These are phyloP conservation scores for Cadophora malorum DNA, from an alignment of 2,329 filamentous ascomycete genomes.

Conservation along the genomic window DNA sequence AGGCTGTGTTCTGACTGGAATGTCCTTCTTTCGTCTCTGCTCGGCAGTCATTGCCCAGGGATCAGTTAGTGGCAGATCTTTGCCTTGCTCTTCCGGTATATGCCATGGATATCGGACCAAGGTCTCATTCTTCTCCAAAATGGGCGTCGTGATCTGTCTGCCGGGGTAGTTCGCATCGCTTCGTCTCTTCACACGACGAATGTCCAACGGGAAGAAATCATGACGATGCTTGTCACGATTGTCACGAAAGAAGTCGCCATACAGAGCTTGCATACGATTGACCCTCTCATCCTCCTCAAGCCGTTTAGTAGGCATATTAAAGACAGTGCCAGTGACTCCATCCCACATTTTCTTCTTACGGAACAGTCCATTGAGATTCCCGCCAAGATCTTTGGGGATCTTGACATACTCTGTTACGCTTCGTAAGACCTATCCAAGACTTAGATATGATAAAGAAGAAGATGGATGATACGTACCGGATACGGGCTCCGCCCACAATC, in stretches of 20 bases:
- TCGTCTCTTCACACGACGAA: slow-evolving; percentile 34
- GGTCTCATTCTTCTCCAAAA: slow-evolving; percentile 9
- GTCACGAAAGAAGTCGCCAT: slow-evolving; percentile 23
- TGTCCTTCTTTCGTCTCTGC: slow-evolving; percentile 33
- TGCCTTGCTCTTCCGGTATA: slow-evolving; percentile 18
- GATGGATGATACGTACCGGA: slow-evolving; percentile 32
- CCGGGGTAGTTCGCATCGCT: slow-evolving; percentile 7
- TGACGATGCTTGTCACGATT: slow-evolving; percentile 3
- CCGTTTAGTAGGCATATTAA: slow-evolving; percentile 40
- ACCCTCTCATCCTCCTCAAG: slow-evolving; percentile 24
- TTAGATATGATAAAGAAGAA: slow-evolving; percentile 4
- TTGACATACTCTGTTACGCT: slow-evolving; percentile 32
- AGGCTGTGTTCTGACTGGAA: slow-evolving; percentile 36
- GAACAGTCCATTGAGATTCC: not conserved
- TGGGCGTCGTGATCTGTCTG: not conserved
- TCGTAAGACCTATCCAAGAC: slow-evolving; percentile 30
- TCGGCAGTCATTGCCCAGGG: slow-evolving; percentile 39
- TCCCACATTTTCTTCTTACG: slow-evolving; percentile 41
- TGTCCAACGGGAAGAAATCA: slow-evolving; percentile 41
- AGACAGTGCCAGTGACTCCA: slow-evolving; percentile 40
- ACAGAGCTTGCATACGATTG: slow-evolving; percentile 21
- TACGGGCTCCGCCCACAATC: slow-evolving; percentile 43
- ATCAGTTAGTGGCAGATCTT: slow-evolving; percentile 31
- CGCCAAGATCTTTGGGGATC: not conserved
- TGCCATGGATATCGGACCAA: slow-evolving; percentile 25